Evolutionary conservation across 768 basidiomycete genomes (phyloP).

Genomic region (Tricholoma terreum): DNA sequence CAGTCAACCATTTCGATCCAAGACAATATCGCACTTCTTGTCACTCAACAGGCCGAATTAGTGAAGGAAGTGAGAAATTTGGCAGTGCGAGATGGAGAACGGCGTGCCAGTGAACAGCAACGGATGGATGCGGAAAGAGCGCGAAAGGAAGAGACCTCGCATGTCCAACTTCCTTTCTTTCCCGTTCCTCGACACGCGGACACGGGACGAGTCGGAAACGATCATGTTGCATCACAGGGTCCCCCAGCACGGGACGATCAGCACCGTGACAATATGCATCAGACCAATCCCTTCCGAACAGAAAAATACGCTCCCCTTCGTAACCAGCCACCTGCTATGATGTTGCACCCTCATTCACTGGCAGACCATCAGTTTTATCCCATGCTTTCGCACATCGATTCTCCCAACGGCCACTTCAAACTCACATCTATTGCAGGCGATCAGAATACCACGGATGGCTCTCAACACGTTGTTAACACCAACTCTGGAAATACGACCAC

Average conservation of each 20-base stretch:
- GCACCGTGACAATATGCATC: no score
- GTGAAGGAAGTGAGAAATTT: background rate
- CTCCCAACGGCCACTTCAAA: background rate
- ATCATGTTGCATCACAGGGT: no score
- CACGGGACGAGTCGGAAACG: no score
- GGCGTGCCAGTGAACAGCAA: background rate
- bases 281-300: no score
- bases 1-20: background rate
- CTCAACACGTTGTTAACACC: background rate
- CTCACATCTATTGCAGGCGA: background rate
- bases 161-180: no score
- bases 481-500: background rate
- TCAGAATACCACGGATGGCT: background rate
- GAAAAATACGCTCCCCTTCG: no score
- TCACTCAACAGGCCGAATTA: background rate
- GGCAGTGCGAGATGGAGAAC: background rate
- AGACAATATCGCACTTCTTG: background rate
- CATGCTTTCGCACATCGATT: background rate
- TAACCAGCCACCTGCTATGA: no score
- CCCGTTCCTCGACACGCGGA: no score
- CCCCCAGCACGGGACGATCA: no score
- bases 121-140: no score
- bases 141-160: no score
- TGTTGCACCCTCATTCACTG: no score
- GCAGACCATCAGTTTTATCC: background rate